Evolutionary conservation across 2,329 filamentous ascomycete genomes (phyloP), one percentile per base, ranked within the genome.

Genomic region (Nakataea oryzae): DNA sequence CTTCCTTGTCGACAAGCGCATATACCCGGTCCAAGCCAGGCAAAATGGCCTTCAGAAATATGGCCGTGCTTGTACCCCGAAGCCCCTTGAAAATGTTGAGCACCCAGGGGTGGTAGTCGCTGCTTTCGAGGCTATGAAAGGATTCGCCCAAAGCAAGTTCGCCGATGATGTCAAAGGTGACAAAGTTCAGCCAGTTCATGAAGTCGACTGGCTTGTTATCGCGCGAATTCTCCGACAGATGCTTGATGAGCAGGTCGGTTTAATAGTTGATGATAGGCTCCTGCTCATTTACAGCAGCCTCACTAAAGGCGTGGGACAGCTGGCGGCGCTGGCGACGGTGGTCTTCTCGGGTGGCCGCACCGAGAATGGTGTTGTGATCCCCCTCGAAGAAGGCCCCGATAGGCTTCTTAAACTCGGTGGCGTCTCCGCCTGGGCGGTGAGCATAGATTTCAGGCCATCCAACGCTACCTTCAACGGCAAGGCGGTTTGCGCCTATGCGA

Each of bases 281-380:
- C 32, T 72, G 68, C 3, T 65, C 65, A 26, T 61, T 64, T 59
- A 71, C 57, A 1, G 68, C 67, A 26, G 67, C 62, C 3, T 70
- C 70, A 9, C 69, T 71, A 62, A 72, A 72, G 50, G 67, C 67
- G 24, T 66, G 66, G 12, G 67, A 54, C 1, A 71, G 60, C 11
- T 66, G 61, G 29, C 65, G 66, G n/a, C 70, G 69, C 32, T 68
- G 67, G 11, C 66, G 63, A 3, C 50, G 55, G 56, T 68, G 67
- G 13, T 64, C 66, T 28, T 65, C 68, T 57, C 68, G 70, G 62
- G 75, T 67, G 56, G 76, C 69, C 61, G 71, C 70, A 3, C 41
- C 27, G 41, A 55, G 28, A 9, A 61, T 21, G 28, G 26, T 61
- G 8, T 27, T 9, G 8, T 60, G 41, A 4, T 41, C 34, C 5